These are phyloP conservation scores for Pythium phragmiticola DNA, from an alignment of 352 stramenopile genomes.

Conservation along the genomic window DNA sequence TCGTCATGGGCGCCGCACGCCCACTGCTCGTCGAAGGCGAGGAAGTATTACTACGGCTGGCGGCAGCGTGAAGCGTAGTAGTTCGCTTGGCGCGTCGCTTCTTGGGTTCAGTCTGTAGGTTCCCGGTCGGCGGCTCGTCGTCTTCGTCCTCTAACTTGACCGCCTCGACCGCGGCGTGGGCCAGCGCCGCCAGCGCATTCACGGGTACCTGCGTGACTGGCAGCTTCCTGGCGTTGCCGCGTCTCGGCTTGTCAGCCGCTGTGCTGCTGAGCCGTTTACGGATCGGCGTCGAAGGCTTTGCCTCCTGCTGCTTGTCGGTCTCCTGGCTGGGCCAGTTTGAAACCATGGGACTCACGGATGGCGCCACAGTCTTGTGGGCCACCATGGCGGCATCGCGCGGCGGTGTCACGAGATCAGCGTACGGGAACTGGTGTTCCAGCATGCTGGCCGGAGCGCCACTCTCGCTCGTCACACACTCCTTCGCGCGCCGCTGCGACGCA, in stretches of 20 bases:
- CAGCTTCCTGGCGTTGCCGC: background rate
- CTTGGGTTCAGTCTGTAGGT: too few species aligned
- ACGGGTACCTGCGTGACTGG: background rate
- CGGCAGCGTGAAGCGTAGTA: too few species aligned
- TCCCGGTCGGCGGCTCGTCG: too few species aligned
- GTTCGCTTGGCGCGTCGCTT: too few species aligned
- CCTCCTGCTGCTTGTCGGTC: background rate
- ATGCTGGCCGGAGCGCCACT: too few species aligned
- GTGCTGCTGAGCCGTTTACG: background rate
- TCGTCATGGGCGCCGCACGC: slow-evolving; percentile 28
- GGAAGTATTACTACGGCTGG: too few species aligned
- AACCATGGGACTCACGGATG: background rate
- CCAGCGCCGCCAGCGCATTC: slow-evolving; percentile 9
- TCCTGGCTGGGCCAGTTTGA: too few species aligned
- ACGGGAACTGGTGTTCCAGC: slow-evolving; percentile 2
- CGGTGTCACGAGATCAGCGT: slow-evolving; percentile 5
- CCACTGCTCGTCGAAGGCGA: background rate
- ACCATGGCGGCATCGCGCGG: slow-evolving; percentile 12
- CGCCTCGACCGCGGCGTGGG: slow-evolving; percentile 4
- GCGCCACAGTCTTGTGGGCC: background rate
- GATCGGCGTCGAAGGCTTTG: background rate
- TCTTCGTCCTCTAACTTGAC: background rate
- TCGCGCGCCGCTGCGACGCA: slow-evolving; percentile 23
- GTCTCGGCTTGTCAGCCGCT: background rate
- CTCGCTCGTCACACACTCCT: too few species aligned